Evolutionary conservation across 108 stramenopile genomes (phyloP).

Genomic region (Skeletonema marinoi): DNA sequence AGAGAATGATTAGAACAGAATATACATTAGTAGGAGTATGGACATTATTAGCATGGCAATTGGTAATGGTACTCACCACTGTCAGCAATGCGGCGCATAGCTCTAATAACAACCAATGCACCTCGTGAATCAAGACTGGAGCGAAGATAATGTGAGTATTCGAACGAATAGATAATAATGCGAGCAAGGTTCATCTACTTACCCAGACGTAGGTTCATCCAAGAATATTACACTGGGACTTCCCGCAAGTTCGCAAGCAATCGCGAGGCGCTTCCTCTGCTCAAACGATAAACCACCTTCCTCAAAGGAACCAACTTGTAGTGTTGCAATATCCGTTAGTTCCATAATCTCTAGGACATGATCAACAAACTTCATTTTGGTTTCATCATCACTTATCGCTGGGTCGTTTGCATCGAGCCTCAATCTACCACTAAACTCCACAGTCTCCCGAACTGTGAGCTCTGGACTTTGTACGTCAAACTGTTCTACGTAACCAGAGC

Average conservation of each 20-base stretch:
- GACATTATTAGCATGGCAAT: too few relatives aligned
- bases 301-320: constrained; percentile 68
- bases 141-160: not conserved
- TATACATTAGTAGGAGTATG: too few relatives aligned
- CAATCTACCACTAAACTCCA: constrained; percentile 87
- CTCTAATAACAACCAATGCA: constrained; percentile 62
- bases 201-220: constrained; percentile 82
- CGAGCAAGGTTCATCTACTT: not conserved
- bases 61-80: constrained; percentile 3
- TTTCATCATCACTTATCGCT: constrained; percentile 45
- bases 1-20: too few relatives aligned
- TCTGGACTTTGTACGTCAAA: constrained; percentile 86
- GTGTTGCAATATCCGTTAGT: constrained; percentile 61
- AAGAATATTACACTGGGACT: constrained; percentile 62
- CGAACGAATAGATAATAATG: not conserved
- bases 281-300: constrained; percentile 59
- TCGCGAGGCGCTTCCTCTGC: constrained; percentile 51
- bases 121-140: constrained; percentile 68
- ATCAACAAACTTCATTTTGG: constrained; percentile 70
- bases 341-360: constrained; percentile 81
- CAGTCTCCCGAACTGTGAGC: constrained; percentile 84
- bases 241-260: constrained; percentile 63
- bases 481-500: constrained; percentile 92
- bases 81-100: constrained; percentile 60
- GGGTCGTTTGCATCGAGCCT: constrained; percentile 64